A percentile compares a stretch with the other conserved stretches of the same genome.
phyloP scores from a whole-genome alignment of 2,329 filamentous ascomycete species.

The Fusarium miscanthi region DNA sequence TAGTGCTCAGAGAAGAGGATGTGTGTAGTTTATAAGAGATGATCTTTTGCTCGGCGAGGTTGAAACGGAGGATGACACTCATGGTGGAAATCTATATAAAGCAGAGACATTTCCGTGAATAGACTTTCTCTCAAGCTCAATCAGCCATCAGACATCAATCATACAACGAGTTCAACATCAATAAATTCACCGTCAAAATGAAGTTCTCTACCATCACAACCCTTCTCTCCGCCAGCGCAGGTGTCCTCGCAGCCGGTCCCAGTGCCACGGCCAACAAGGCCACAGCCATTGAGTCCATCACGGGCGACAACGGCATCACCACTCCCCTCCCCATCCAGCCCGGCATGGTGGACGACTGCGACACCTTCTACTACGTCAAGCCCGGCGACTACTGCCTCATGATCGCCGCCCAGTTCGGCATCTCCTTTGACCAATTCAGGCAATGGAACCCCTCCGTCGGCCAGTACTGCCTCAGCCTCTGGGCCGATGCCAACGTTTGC shows the following conservation, averaged over 20 bases:
- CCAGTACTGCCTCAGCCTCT: not conserved
- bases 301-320: constrained; percentile 6
- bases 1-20: not conserved
- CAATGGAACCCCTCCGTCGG: constrained; percentile 16
- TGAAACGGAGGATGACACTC: not conserved
- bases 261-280: not conserved
- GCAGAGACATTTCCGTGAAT: fast-evolving
- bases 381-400: not conserved
- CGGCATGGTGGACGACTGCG: constrained; percentile 19
- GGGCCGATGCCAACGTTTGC: constrained; percentile 17
- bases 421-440: not conserved
- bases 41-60: not conserved
- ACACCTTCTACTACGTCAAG: constrained; percentile 1
- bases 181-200: not conserved
- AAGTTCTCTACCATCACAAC: constrained; percentile 5
- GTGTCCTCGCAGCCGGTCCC: not conserved
- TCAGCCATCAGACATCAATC: fast-evolving
- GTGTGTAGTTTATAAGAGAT: not conserved
- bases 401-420: not conserved
- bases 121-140: not conserved
- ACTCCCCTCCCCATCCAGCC: constrained; percentile 20
- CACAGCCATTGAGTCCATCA: constrained; percentile 1
- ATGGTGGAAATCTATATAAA: not conserved
- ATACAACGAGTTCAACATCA: not conserved
- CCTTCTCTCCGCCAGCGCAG: not conserved